phyloP scores from a whole-genome alignment of 768 basidiomycete species.

The Butyriboletus loyo region DNA sequence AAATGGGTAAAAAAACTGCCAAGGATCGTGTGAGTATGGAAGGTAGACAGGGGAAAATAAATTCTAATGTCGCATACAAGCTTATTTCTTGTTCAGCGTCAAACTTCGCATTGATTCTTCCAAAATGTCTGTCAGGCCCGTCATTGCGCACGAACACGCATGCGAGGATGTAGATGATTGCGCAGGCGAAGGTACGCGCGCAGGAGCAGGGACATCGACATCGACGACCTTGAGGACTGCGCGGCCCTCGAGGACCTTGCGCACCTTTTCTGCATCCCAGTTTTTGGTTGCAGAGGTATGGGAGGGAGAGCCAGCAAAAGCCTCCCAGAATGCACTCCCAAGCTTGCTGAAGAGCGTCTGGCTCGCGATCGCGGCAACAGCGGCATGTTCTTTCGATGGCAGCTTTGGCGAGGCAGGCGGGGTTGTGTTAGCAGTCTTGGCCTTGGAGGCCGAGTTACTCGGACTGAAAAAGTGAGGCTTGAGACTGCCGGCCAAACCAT shows the following conservation, averaged over 20 bases:
- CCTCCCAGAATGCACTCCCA: slow-evolving; percentile 83
- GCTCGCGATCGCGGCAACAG: slow-evolving; percentile 64
- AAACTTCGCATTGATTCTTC: slow-evolving; percentile 71
- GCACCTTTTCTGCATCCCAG: slow-evolving; percentile 77
- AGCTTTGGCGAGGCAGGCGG: slow-evolving; percentile 41
- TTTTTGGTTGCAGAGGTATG: slow-evolving; percentile 27
- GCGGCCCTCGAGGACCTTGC: slow-evolving; percentile 77
- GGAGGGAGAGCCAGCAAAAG: slow-evolving; percentile 58
- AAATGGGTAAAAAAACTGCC: slow-evolving; percentile 14
- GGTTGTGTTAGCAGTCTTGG: slow-evolving; percentile 35
- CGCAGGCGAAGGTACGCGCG: neutral
- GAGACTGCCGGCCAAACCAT: slow-evolving; percentile 41
- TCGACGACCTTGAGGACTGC: slow-evolving; percentile 80
- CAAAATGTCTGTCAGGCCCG: slow-evolving; percentile 41
- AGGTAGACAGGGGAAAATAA: too few relatives aligned
- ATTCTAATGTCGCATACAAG: neutral
- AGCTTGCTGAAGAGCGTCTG: slow-evolving; percentile 73
- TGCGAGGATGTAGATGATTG: slow-evolving; percentile 1
- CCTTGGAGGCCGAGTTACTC: slow-evolving; percentile 2
- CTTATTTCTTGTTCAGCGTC: slow-evolving; percentile 53
- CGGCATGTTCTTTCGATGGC: slow-evolving; percentile 33
- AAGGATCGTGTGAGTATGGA: neutral
- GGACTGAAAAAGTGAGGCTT: slow-evolving; percentile 35
- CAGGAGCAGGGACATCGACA: slow-evolving; percentile 43
- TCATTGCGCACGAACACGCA: slow-evolving; percentile 10